Base-by-base conservation (phyloP, 306 rosid genomes). In the Glycine latifolia region DNA sequence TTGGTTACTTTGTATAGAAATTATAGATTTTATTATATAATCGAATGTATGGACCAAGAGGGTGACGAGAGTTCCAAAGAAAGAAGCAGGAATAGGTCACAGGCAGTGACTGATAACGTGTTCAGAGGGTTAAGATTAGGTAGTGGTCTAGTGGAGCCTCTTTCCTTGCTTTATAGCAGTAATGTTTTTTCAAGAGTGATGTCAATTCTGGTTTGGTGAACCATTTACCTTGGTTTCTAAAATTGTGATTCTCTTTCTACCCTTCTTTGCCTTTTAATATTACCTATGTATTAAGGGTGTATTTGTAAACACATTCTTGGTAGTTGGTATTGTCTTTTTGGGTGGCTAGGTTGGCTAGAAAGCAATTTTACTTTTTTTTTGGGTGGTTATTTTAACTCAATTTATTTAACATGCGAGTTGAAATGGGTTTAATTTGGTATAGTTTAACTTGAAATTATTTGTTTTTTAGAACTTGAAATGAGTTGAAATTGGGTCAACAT, bases 41-140 rank as follows among this genome's bases (percentile, higher is more conserved):
- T 61, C 52, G 63, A 26, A 62, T 62, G 49, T 15, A 69, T 61
- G 82, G 44, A 77, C 41, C 61, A 15, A 60, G 75, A 7, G 48
- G 62, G 47, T 63, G 76, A 81, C 52, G 58, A 62, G 78, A 81
- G 66, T 81, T 71, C 80, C 73, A 67, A 73, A 73, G 52, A 44
- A 26, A 26, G 31, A 26, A 26, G 31, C 31, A 26, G 31, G 31
- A 26, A 26, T 26, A 26, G 75, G 10, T 83, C 76, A 77, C 75
- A 61, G 79, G 78, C 68, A 10, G 73, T 52, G 10, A 17, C 39
- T 16, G 74, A 77, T 80, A 79, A 59, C 78, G 69, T 76, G 81
- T 69, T 56, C 15, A 31, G 54, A 61, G 76, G 55, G 82, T 47
- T 67, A 39, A 76, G 54, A 61, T 31, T 79, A 65, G 69, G 70